Conservation (phyloP, 352 stramenopile genomes). For the Globisporangium paroecandrum region DNA sequence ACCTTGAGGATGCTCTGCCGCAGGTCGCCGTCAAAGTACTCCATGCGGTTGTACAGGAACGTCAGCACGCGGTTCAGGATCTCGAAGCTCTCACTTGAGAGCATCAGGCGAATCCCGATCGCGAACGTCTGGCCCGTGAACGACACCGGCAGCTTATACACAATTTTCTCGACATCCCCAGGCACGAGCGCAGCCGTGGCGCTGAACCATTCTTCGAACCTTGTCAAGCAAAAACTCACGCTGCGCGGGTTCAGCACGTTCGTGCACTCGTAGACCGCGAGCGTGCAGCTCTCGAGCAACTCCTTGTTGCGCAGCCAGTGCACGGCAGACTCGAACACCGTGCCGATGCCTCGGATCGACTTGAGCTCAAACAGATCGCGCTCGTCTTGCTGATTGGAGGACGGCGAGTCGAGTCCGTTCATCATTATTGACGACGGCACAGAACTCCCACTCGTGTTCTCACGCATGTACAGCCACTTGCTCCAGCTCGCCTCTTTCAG, state of each 20-base stretch:
- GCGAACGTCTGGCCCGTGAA: slow-evolving; percentile 55
- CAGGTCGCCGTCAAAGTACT: slow-evolving; percentile 68
- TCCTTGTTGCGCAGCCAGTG: slow-evolving; percentile 63
- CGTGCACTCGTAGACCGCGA: slow-evolving; percentile 72
- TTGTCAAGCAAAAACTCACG: slow-evolving; percentile 51
- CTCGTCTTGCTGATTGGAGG: slow-evolving; percentile 25
- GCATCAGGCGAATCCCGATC: slow-evolving; percentile 60
- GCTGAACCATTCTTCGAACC: slow-evolving; percentile 72
- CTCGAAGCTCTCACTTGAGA: slow-evolving; percentile 71
- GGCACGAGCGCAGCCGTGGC: slow-evolving; percentile 24
- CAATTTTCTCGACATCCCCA: slow-evolving; percentile 25
- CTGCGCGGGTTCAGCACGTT: slow-evolving; percentile 66
- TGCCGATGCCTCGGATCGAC: slow-evolving; percentile 44
- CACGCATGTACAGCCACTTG: slow-evolving; percentile 56
- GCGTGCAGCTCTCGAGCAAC: slow-evolving; percentile 56
- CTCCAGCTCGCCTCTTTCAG: slow-evolving; percentile 66
- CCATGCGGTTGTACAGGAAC: slow-evolving; percentile 75
- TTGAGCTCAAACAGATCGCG: slow-evolving; percentile 45
- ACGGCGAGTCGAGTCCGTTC: slow-evolving; percentile 8
- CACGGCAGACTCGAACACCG: slow-evolving; percentile 49
- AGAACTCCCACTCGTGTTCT: slow-evolving; percentile 28
- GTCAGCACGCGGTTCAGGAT: slow-evolving; percentile 58
- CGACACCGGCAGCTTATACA: slow-evolving; percentile 40
- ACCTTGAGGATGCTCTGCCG: slow-evolving; percentile 64
- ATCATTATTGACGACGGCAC: slow-evolving; percentile 26